Evolutionary conservation across 1,284 basidiomycete genomes (phyloP).

Genomic region (Athelia sp.): DNA sequence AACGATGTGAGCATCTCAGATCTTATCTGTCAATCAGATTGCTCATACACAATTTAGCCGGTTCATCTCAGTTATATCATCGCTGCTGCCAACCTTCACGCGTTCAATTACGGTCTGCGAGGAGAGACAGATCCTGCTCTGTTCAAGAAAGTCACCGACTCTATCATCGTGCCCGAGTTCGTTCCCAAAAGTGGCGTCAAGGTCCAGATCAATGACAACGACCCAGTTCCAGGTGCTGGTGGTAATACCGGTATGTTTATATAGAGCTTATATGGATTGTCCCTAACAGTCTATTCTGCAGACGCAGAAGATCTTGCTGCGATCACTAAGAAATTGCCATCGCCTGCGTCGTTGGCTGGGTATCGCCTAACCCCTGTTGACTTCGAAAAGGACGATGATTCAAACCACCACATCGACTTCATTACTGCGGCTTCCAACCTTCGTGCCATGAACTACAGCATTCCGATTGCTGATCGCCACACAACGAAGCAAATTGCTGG

Average conservation of each 20-base stretch:
- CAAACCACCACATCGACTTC: slow-evolving; percentile 98
- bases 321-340: slow-evolving; percentile 68
- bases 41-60: slow-evolving; percentile 42
- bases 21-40: slow-evolving; percentile 6
- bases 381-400: slow-evolving; percentile 99
- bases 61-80: slow-evolving; percentile 90
- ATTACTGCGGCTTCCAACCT: slow-evolving; percentile 98
- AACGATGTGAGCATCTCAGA: slow-evolving; percentile 61
- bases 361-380: slow-evolving; percentile 94
- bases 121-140: slow-evolving; percentile 79
- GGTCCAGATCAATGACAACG: slow-evolving; percentile 94
- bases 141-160: slow-evolving; percentile 84
- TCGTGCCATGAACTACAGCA: slow-evolving; percentile 94
- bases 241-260: slow-evolving; percentile 13
- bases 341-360: slow-evolving; percentile 87
- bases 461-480: slow-evolving; percentile 86
- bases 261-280: neutral
- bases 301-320: slow-evolving; percentile 53
- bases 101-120: slow-evolving; percentile 96
- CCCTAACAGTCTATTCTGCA: slow-evolving; percentile 12
- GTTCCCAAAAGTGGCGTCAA: slow-evolving; percentile 89
- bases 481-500: slow-evolving; percentile 98
- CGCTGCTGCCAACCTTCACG: slow-evolving; percentile 93
- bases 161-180: slow-evolving; percentile 92
- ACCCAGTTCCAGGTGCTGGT: slow-evolving; percentile 62